Evolutionary conservation across 768 basidiomycete genomes (phyloP), one percentile per base, ranked within the genome.

Genomic region (Termitomyces sp.): DNA sequence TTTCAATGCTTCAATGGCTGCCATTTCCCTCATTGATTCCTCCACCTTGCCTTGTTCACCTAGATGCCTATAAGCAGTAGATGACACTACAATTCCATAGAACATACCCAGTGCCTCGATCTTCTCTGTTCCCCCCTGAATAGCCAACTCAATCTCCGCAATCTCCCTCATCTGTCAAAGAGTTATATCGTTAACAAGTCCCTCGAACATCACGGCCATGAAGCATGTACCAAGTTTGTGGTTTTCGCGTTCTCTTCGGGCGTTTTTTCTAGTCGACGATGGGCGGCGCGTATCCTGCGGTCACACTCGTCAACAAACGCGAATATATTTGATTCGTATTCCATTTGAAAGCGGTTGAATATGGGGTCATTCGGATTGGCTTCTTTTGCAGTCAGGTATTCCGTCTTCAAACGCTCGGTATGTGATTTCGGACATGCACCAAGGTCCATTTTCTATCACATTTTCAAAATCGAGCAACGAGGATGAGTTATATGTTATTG

Each of bases 201-300:
- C 3, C 23, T 23, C 3, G 14, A 41, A 49, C 39, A 37, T 7
- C 39, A 52, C 51, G 14, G 25, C 12, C 25, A 43, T 54, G n/a
- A 46, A 45, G 54, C 43, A 73, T 83, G 46, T 60, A 90, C 91
- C 77, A 99, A 72, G 71, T 96, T 94, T 4, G 97, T 98, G 32
- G 96, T 98, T 75, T 98, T 97, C 50, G 94, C 94, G 70, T 99
- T 99, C 79, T 99, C 97, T 75, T 98, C 97, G 34, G 97, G 97
- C 5, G 97, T 99, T 80, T 99, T 99, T 78, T 99, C 97, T 68
- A 99, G 74, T 68, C 97, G 82, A 64, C 94, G 81, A 70, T 99
- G 97, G 43, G 94, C 93, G 39, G 91, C 85, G 39, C 93, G 79
- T 73, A 99, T 98, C 67, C 96, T 81, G 66, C 97, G 78, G 80